Percentiles rank a stretch among this genome's conserved stretches.
These are phyloP conservation scores for Ceratobasidium papillatum DNA, from an alignment of 1,284 basidiomycete genomes.

Conservation along the genomic window DNA sequence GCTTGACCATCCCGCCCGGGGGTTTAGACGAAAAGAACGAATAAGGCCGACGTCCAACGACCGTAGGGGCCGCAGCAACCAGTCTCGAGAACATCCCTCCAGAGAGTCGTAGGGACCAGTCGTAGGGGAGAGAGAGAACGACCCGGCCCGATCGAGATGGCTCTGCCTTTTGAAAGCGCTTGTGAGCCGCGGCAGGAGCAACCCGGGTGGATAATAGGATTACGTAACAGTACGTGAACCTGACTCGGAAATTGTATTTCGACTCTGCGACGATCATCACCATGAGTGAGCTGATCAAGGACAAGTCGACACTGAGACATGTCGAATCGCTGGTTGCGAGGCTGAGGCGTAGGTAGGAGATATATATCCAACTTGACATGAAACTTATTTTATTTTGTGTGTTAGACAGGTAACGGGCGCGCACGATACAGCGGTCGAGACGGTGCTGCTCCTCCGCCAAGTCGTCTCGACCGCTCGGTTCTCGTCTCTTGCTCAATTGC, in stretches of 20 bases:
- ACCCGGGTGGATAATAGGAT: neutral
- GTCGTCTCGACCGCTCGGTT: constrained; percentile 90
- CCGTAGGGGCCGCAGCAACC: constrained; percentile 9
- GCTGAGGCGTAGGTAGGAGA: constrained; percentile 47
- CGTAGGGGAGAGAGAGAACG: neutral
- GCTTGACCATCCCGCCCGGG: constrained; percentile 12
- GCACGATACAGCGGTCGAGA: constrained; percentile 87
- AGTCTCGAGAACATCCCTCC: constrained; percentile 32
- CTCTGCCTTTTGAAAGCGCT: neutral
- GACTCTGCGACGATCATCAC: neutral
- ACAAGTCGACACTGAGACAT: constrained; percentile 44
- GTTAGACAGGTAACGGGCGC: constrained; percentile 88
- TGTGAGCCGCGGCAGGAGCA: constrained; percentile 20
- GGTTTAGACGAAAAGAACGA: constrained; percentile 30
- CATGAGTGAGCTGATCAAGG: constrained; percentile 42
- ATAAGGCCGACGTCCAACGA: constrained; percentile 16
- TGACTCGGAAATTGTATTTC: neutral
- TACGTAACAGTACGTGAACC: constrained; percentile 33
- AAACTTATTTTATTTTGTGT: neutral
- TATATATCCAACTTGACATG: constrained; percentile 41
- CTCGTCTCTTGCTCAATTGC: constrained; percentile 85
- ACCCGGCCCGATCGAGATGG: constrained; percentile 14
- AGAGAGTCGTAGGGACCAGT: neutral
- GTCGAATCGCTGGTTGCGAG: constrained; percentile 46
- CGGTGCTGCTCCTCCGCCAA: constrained; percentile 84